These are phyloP conservation scores for Hypoxylon fragiforme DNA, from an alignment of 495 filamentous ascomycete genomes.

Conservation along the genomic window DNA sequence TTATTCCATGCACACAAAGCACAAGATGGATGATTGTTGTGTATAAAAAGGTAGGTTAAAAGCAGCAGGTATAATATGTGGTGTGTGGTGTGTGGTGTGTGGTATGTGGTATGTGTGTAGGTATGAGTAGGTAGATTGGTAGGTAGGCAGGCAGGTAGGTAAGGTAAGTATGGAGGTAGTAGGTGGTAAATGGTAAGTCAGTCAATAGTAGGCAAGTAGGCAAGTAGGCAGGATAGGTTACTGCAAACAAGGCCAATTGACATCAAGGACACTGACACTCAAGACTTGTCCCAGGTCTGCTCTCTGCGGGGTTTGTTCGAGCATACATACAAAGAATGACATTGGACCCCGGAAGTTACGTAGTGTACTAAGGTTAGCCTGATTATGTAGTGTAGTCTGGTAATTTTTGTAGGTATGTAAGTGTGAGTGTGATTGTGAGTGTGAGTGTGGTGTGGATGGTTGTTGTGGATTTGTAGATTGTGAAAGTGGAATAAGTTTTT, in stretches of 20 bases:
- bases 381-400: too few species aligned
- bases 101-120: too few species aligned
- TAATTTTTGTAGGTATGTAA: neutral
- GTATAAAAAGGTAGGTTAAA: neutral
- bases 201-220: neutral
- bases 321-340: conserved; percentile 30
- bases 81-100: too few species aligned
- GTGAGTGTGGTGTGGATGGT: too few species aligned
- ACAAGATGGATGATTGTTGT: neutral
- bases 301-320: conserved; percentile 33
- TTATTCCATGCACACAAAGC: conserved; percentile 23
- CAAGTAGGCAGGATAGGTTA: neutral
- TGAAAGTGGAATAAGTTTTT: neutral
- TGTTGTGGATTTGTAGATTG: conserved; percentile 3
- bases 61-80: too few species aligned
- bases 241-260: conserved; percentile 34
- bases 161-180: neutral
- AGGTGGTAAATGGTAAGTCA: too few species aligned
- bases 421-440: neutral
- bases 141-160: neutral
- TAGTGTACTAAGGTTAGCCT: too few species aligned
- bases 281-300: conserved; percentile 21
- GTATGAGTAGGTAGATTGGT: too few species aligned
- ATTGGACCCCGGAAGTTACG: conserved; percentile 29
- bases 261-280: conserved; percentile 22